Percentiles rank a stretch among this genome's conserved stretches.
phyloP scores from a whole-genome alignment of 345 rosid species.

The Leavenworthia alabamica region DNA sequence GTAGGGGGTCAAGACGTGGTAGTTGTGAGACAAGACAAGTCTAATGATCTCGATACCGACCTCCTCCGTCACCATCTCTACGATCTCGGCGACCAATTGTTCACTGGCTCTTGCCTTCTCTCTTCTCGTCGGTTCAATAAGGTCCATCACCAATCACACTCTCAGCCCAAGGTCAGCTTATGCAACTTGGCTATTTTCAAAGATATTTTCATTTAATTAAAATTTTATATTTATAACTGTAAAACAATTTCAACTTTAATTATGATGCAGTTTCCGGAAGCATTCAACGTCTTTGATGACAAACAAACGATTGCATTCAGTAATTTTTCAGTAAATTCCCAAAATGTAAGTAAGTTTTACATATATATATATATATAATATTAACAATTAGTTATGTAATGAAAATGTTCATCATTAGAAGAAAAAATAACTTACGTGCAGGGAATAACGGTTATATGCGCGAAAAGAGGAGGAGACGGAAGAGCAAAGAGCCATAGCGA shows the following conservation, averaged over 20 bases:
- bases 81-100: constrained; percentile 76
- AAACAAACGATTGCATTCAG: constrained; percentile 36
- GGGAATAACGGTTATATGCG: constrained; percentile 75
- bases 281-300: constrained; percentile 69
- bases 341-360: constrained; percentile 67
- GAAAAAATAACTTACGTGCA: constrained; percentile 19
- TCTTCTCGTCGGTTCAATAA: constrained; percentile 38
- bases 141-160: constrained; percentile 7
- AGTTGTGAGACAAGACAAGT: constrained; percentile 58
- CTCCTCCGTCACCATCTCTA: constrained; percentile 60
- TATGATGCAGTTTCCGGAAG: constrained; percentile 59
- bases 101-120: constrained; percentile 61
- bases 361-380: not conserved
- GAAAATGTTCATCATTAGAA: not conserved
- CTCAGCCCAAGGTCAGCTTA: constrained; percentile 42
- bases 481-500: constrained; percentile 53
- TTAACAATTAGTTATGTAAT: not conserved
- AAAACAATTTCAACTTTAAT: not conserved
- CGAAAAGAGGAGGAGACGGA: constrained; percentile 73
- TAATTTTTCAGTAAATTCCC: constrained; percentile 39
- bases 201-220: not conserved
- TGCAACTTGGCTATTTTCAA: not conserved
- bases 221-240: not conserved
- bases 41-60: constrained; percentile 46
- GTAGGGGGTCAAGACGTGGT: constrained; percentile 80